phyloP scores from a whole-genome alignment of 1,284 basidiomycete genomes.

The Peniophora sp. region DNA sequence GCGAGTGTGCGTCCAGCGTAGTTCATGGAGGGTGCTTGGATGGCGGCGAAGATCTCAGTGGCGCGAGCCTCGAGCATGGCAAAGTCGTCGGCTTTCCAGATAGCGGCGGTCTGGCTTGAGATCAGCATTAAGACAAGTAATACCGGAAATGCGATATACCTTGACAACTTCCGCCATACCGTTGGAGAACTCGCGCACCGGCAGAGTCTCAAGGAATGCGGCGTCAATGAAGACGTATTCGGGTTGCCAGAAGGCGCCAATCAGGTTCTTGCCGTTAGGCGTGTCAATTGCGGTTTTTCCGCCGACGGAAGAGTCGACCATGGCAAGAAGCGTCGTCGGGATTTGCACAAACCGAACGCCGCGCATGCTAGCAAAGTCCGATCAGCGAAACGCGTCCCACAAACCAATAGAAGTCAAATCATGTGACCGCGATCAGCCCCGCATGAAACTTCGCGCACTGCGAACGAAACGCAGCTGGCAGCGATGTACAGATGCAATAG shows the following conservation, averaged over 20 bases:
- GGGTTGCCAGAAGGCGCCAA: constrained; percentile 98
- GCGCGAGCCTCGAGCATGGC: constrained; percentile 78
- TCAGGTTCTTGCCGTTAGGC: constrained; percentile 93
- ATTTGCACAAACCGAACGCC: constrained; percentile 93
- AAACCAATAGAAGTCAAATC: not conserved
- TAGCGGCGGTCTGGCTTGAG: constrained; percentile 81
- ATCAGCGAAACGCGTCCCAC: constrained; percentile 1
- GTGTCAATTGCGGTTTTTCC: constrained; percentile 99
- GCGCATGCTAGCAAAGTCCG: constrained; percentile 53
- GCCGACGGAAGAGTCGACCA: constrained; percentile 98
- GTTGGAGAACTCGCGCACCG: constrained; percentile 90
- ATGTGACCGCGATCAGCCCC: no score
- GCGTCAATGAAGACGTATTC: constrained; percentile 97
- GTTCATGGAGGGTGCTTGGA: constrained; percentile 62
- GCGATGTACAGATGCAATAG: no score
- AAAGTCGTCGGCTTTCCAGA: constrained; percentile 89
- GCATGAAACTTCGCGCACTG: no score
- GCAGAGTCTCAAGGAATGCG: constrained; percentile 91
- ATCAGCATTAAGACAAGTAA: constrained; percentile 1
- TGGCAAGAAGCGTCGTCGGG: constrained; percentile 92
- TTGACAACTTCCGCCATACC: constrained; percentile 99
- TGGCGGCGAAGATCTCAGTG: constrained; percentile 77
- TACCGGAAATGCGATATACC: constrained; percentile 34
- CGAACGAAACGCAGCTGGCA: no score
- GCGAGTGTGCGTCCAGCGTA: constrained; percentile 54